A percentile compares a stretch with the other conserved stretches of the same genome.
Evolutionary conservation across 2,329 filamentous ascomycete species (phyloP).

Genomic region (Clonostachys solani): DNA sequence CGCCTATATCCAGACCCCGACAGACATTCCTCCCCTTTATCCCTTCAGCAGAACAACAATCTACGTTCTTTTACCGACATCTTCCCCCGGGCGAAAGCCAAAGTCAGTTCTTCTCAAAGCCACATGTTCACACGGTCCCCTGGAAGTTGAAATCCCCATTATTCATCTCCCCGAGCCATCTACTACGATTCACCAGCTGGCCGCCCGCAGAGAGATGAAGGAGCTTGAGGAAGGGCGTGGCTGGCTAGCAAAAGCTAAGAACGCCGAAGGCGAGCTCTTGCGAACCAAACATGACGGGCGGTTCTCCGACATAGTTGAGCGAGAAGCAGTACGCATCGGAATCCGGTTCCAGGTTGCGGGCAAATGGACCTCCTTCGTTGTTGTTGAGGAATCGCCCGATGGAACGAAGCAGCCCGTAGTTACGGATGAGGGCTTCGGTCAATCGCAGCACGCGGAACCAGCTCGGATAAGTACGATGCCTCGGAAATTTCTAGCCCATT

Average conservation of each 20-base stretch:
- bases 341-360: constrained; percentile 62
- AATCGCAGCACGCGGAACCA: too few relatives aligned
- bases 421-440: too few relatives aligned
- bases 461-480: too few relatives aligned
- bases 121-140: constrained; percentile 49
- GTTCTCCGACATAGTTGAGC: constrained; percentile 57
- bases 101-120: constrained; percentile 55
- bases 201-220: constrained; percentile 60
- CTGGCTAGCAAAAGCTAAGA: constrained; percentile 54
- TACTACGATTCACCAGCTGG: constrained; percentile 64
- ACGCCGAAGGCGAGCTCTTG: constrained; percentile 34
- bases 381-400: constrained; percentile 43
- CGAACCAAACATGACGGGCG: constrained; percentile 40
- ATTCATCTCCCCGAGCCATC: constrained; percentile 36
- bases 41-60: constrained; percentile 61
- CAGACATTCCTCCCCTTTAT: constrained; percentile 59
- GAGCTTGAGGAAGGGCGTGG: constrained; percentile 69
- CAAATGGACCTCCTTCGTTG: constrained; percentile 71
- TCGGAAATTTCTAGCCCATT: too few relatives aligned
- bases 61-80: constrained; percentile 60
- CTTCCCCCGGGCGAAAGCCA: constrained; percentile 29
- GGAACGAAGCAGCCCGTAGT: not conserved
- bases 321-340: constrained; percentile 63
- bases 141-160: constrained; percentile 62
- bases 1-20: constrained; percentile 59